A percentile compares a stretch with the other conserved stretches of the same genome.
phyloP scores from a whole-genome alignment of 345 rosid species.

The Citrus medica region DNA sequence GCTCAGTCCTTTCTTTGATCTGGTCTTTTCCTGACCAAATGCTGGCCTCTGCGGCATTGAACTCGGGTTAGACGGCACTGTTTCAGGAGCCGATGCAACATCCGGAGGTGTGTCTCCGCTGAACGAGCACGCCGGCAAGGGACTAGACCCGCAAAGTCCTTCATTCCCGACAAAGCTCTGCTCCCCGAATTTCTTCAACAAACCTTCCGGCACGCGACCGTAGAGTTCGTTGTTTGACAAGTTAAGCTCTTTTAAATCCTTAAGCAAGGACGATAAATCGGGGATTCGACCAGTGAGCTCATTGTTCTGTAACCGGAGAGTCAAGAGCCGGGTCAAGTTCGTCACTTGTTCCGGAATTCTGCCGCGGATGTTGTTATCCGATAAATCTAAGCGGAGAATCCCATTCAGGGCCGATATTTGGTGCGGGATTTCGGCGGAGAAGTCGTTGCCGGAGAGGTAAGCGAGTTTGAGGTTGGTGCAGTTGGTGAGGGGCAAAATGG shows the following conservation, averaged over 20 bases:
- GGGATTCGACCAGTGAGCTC: constrained; percentile 77
- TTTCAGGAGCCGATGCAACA: constrained; percentile 25
- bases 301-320: constrained; percentile 79
- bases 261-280: constrained; percentile 53
- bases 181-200: constrained; percentile 55
- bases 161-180: constrained; percentile 72
- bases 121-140: constrained; percentile 59
- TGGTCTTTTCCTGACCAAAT: constrained; percentile 15
- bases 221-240: constrained; percentile 69
- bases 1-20: constrained; percentile 39
- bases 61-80: constrained; percentile 80
- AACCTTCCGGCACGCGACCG: constrained; percentile 55
- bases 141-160: constrained; percentile 74
- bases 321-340: constrained; percentile 56
- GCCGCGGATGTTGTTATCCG: constrained; percentile 83
- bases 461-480: constrained; percentile 71
- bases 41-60: constrained; percentile 56
- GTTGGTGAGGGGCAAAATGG: constrained; percentile 52
- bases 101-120: constrained; percentile 40
- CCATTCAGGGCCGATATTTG: constrained; percentile 54
- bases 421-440: constrained; percentile 71
- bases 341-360: constrained; percentile 45
- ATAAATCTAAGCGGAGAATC: constrained; percentile 69
- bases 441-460: constrained; percentile 72
- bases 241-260: constrained; percentile 48